A percentile compares a stretch with the other conserved stretches of the same genome.
Conservation (phyloP, 2,329 filamentous ascomycete species). For the Colletotrichum scovillei region DNA sequence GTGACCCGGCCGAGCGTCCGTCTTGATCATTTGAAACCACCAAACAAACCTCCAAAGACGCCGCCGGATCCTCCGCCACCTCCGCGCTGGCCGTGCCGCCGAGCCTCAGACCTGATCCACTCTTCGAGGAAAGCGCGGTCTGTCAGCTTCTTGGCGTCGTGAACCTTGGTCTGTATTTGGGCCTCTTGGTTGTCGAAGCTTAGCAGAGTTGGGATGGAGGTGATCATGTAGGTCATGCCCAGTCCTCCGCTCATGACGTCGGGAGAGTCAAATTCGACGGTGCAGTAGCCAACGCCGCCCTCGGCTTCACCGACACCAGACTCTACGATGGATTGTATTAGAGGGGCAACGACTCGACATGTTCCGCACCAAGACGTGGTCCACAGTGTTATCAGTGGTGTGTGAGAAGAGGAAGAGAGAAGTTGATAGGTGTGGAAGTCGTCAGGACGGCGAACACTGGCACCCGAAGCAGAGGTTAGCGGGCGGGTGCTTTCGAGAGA, state of each 20-base stretch:
- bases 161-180: constrained; percentile 59
- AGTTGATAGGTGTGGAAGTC: constrained; percentile 67
- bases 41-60: constrained; percentile 54
- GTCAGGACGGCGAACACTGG: constrained; percentile 64
- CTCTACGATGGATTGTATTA: constrained; percentile 60
- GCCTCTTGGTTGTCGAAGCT: constrained; percentile 68
- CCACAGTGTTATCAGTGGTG: constrained; percentile 70
- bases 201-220: constrained; percentile 66
- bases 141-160: constrained; percentile 59
- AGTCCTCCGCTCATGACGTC: constrained; percentile 64
- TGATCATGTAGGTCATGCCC: constrained; percentile 68
- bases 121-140: constrained; percentile 62
- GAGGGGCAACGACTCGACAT: constrained; percentile 61
- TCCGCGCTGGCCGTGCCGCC: constrained; percentile 56
- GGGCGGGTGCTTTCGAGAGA: background rate
- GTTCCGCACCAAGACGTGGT: constrained; percentile 68
- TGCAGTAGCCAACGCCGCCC: constrained; percentile 65
- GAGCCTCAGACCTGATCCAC: constrained; percentile 65
- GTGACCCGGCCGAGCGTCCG: background rate
- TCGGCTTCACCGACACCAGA: constrained; percentile 64
- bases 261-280: constrained; percentile 67
- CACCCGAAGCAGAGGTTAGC: constrained; percentile 7
- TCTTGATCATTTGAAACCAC: constrained; percentile 40
- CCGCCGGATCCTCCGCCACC: constrained; percentile 53
- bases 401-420: constrained; percentile 64